Evolutionary conservation across 2,329 filamentous ascomycete genomes (phyloP).

Genomic region (Fusarium sp.): DNA sequence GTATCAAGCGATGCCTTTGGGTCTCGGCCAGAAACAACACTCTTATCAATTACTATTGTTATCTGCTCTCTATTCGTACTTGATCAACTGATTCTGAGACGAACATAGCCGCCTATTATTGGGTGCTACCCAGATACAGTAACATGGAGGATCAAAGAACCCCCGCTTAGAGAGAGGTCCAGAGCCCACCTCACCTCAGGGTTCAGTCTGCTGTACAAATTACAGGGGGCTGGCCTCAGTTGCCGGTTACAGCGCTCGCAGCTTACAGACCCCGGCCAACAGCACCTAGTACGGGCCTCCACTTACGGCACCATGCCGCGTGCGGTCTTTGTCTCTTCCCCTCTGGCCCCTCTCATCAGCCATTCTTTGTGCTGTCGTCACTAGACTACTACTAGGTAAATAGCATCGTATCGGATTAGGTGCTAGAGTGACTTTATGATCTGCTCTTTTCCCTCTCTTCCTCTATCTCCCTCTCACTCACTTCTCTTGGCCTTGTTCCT

Average conservation of each 20-base stretch:
- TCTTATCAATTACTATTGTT: not conserved
- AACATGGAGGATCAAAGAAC: no score
- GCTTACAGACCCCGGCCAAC: constrained; percentile 20
- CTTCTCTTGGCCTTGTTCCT: not conserved
- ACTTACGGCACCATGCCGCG: constrained; percentile 39
- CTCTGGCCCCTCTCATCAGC: constrained; percentile 35
- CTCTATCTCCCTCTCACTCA: not conserved
- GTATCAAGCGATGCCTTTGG: not conserved
- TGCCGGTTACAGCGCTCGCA: constrained; percentile 33
- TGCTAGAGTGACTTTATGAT: constrained; percentile 34
- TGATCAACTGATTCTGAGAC: constrained; percentile 35
- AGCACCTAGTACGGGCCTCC: constrained; percentile 4
- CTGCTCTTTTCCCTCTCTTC: constrained; percentile 12
- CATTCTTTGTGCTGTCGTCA: constrained; percentile 24
- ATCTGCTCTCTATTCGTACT: not conserved
- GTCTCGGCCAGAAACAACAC: not conserved
- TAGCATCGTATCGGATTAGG: not conserved
- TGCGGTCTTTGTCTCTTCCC: constrained; percentile 27
- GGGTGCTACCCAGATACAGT: no score
- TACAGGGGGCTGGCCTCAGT: not conserved
- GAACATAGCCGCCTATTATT: not conserved
- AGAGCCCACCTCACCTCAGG: no score
- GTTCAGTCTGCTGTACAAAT: not conserved
- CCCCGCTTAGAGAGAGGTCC: constrained; percentile 1
- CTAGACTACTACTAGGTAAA: constrained; percentile 1